Conservation (phyloP, 1,284 basidiomycete genomes). For the Prillingera fragicola region DNA sequence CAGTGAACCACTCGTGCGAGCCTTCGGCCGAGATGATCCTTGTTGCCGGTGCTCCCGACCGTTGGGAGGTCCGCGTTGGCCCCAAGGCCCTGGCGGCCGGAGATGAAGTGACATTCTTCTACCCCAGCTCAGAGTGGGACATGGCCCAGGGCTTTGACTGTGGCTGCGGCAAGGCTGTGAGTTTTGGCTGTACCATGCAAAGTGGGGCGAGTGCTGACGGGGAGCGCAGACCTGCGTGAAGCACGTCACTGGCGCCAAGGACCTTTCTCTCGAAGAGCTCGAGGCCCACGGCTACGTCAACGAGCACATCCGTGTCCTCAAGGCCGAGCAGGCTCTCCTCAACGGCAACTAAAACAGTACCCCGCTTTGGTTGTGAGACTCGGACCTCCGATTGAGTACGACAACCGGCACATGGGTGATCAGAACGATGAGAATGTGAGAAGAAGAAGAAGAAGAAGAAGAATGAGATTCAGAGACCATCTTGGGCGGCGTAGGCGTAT, state of each 20-base stretch:
- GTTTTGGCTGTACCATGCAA: conserved; percentile 10
- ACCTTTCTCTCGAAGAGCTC: conserved; percentile 40
- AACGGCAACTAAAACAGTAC: too few species aligned
- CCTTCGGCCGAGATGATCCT: conserved; percentile 59
- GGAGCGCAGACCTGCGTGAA: conserved; percentile 46
- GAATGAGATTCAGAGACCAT: too few species aligned
- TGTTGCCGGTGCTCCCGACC: conserved; percentile 47
- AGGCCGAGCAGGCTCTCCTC: conserved; percentile 38
- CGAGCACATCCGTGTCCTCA: conserved; percentile 42
- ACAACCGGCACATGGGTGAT: too few species aligned
- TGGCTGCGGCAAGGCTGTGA: conserved; percentile 51
- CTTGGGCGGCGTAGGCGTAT: too few species aligned
- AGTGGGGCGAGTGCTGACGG: neutral
- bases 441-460: too few species aligned
- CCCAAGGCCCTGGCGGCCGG: conserved; percentile 46
- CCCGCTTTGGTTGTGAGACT: too few species aligned
- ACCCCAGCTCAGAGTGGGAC: conserved; percentile 65
- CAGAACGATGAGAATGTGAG: too few species aligned
- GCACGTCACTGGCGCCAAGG: conserved; percentile 47
- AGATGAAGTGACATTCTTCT: conserved; percentile 56
- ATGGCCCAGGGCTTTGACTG: conserved; percentile 64
- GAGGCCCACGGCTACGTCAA: conserved; percentile 42
- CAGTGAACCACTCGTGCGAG: conserved; percentile 63
- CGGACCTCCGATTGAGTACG: too few species aligned
- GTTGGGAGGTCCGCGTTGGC: conserved; percentile 51